Evolutionary conservation across 2,329 filamentous ascomycete genomes (phyloP).

Genomic region (Raffaelea arxii): DNA sequence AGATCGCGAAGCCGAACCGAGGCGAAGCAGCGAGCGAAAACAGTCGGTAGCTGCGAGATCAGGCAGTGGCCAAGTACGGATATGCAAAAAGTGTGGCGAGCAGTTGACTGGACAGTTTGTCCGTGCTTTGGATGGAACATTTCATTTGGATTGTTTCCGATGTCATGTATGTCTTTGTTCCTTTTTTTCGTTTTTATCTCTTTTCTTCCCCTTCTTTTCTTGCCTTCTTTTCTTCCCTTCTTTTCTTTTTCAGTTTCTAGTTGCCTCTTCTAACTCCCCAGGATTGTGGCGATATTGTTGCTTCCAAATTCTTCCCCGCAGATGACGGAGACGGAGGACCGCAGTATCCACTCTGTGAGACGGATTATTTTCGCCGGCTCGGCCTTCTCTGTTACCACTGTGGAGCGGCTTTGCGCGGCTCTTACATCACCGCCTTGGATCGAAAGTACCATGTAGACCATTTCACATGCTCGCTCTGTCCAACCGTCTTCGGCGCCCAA

Average conservation of each 20-base stretch:
- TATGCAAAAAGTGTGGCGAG: slow-evolving; percentile 82
- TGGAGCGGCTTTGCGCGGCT: slow-evolving; percentile 83
- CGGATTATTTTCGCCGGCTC: slow-evolving; percentile 89
- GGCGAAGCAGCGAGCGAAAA: slow-evolving; percentile 49
- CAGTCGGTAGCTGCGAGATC: slow-evolving; percentile 32
- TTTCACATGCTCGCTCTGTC: slow-evolving; percentile 95
- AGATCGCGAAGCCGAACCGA: slow-evolving; percentile 29
- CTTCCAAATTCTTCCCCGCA: slow-evolving; percentile 97
- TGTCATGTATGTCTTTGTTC: slow-evolving; percentile 60
- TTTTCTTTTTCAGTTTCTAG: slow-evolving; percentile 11
- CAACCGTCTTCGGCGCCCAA: slow-evolving; percentile 94
- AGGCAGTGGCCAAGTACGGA: slow-evolving; percentile 50
- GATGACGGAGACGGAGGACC: slow-evolving; percentile 77
- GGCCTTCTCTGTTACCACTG: slow-evolving; percentile 88
- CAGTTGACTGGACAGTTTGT: slow-evolving; percentile 92
- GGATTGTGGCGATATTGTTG: slow-evolving; percentile 96
- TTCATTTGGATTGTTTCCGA: slow-evolving; percentile 95
- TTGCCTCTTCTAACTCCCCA: too few species aligned
- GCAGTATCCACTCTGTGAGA: slow-evolving; percentile 95
- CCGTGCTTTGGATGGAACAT: slow-evolving; percentile 83
- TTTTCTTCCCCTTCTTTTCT: not conserved
- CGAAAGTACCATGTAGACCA: slow-evolving; percentile 99
- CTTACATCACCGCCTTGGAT: slow-evolving; percentile 95
- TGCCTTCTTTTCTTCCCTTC: slow-evolving; percentile 1
- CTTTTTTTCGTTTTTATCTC: not conserved